phyloP scores from a whole-genome alignment of 768 basidiomycete species.

The Filobasidium floriforme region DNA sequence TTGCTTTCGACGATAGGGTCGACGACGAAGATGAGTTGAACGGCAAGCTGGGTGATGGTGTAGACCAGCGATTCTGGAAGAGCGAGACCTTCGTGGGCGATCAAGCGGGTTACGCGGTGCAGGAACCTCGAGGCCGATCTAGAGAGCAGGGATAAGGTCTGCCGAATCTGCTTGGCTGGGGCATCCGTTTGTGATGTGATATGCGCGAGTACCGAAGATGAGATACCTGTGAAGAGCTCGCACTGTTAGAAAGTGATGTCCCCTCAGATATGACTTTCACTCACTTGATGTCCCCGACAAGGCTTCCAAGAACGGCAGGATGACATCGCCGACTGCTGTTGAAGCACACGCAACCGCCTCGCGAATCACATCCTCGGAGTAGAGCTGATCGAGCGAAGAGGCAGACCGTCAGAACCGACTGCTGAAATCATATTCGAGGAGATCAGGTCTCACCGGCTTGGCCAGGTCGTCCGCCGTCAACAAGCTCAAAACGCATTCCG shows the following conservation, averaged over 20 bases:
- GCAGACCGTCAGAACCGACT: neutral
- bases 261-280: neutral
- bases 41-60: slow-evolving; percentile 81
- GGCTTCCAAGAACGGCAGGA: slow-evolving; percentile 77
- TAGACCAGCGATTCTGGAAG: slow-evolving; percentile 91
- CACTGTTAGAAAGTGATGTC: neutral
- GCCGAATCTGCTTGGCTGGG: neutral
- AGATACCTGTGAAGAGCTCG: neutral
- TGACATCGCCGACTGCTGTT: slow-evolving; percentile 65
- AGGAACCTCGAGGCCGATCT: slow-evolving; percentile 54
- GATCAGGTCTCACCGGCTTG: slow-evolving; percentile 61
- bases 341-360: slow-evolving; percentile 69
- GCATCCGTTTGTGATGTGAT: neutral
- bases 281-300: slow-evolving; percentile 23
- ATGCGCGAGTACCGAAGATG: neutral
- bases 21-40: slow-evolving; percentile 88
- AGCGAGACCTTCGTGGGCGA: slow-evolving; percentile 60
- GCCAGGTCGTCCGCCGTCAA: slow-evolving; percentile 70
- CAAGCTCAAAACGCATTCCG: slow-evolving; percentile 71
- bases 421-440: neutral
- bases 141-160: slow-evolving; percentile 49
- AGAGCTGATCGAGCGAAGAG: slow-evolving; percentile 54
- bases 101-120: slow-evolving; percentile 56
- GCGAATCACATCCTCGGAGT: slow-evolving; percentile 87
- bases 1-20: slow-evolving; percentile 55